Base-by-base conservation (phyloP, 2,329 filamentous ascomycete genomes). In the Aspergillus sp. region DNA sequence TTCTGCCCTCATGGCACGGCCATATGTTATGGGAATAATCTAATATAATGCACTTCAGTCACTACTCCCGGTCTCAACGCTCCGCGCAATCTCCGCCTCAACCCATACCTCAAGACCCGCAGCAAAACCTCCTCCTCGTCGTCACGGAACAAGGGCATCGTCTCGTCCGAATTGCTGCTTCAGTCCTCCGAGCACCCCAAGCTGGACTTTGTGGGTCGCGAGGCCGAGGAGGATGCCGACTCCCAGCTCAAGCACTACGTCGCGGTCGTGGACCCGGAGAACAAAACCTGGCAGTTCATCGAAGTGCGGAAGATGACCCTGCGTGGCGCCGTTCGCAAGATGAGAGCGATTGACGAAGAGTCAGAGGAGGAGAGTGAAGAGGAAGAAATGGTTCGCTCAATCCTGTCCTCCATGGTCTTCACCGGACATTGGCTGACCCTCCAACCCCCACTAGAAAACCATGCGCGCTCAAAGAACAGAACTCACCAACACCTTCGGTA, bases 161-260 rank as follows among this genome's bases (percentile, higher is more conserved):
- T 70, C 25, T 64, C 76, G 6, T 79, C 82, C 44, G 80, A 85
- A 58, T 71, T 88, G 6, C 79, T 88, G 38, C 79, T 88, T 8
- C 85, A 88, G 62, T 86, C 86, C 5, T 86, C 85, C 25, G 77
- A 82, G 52, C 86, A 88, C 64, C 78, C 83, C 13, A 84, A 82
- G 55, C 78, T 88, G 56, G 85, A 88, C 72, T 88, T 86, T 66
- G 78, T 80, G 19, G 86, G 83, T 21, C 77, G 77, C 38, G 79
- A 81, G 66, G 76, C 75, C 27, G 79, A 81, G 60, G 81, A 84
- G 57, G 76, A 79, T 42, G 77, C 81, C 53, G 81, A 86, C 59
- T 80, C 79, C 30, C 75, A 82, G 61, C 71, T 85, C 59, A 83
- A 83, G 65, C 85, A 88, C 74, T 89, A 88, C 65, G 72, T 88